Percentiles rank a stretch among this genome's conserved stretches.
phyloP scores from a whole-genome alignment of 164 flowering plant genomes.

The Aristolochia fimbriata region DNA sequence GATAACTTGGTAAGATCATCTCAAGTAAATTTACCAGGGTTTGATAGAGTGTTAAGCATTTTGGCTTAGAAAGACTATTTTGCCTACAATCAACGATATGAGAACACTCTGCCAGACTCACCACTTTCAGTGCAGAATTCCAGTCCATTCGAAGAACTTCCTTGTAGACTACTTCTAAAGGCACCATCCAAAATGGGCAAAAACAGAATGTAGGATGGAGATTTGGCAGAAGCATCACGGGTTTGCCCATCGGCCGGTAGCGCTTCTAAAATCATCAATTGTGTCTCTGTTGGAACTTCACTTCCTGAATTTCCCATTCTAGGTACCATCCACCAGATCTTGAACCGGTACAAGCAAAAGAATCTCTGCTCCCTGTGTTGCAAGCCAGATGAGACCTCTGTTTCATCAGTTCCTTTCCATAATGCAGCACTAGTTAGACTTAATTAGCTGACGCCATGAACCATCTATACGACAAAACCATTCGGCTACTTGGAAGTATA shows the following conservation, averaged over 20 bases:
- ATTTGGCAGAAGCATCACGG: constrained; percentile 6
- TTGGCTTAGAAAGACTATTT: neutral
- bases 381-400: neutral
- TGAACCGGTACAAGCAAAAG: constrained; percentile 33
- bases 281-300: constrained; percentile 61
- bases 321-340: constrained; percentile 70
- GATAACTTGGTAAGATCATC: too few relatives aligned
- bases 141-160: constrained; percentile 42
- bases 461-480: too few relatives aligned
- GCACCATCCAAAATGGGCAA: constrained; percentile 55
- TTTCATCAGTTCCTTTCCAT: neutral
- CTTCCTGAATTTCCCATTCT: constrained; percentile 43
- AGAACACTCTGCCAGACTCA: constrained; percentile 7
- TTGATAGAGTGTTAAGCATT: too few relatives aligned
- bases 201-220: constrained; percentile 31
- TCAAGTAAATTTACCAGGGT: too few relatives aligned
- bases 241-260: constrained; percentile 4
- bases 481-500: too few relatives aligned
- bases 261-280: constrained; percentile 51
- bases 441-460: too few relatives aligned
- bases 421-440: too few relatives aligned
- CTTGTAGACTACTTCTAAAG: constrained; percentile 58
- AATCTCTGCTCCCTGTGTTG: neutral
- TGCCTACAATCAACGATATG: neutral
- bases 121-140: constrained; percentile 61